Base-by-base conservation (phyloP, 306 rosid genomes). In the Acacia crassicarpa region DNA sequence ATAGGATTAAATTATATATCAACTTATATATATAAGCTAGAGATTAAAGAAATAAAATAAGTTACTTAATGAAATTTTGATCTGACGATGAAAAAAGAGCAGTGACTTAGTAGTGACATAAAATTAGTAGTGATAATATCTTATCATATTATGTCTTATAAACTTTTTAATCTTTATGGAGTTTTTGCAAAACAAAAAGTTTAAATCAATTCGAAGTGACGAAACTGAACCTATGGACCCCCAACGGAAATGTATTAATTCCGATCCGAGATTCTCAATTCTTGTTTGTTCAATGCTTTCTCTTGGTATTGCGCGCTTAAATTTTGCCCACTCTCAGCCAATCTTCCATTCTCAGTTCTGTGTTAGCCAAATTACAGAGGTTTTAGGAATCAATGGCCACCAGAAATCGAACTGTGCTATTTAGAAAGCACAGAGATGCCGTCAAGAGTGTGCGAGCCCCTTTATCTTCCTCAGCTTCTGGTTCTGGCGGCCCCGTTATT, bases 401-500 rank as follows among this genome's bases (percentile, higher is more conserved):
- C 85, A 85, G 95, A 84, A 92, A 92, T 67, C 93, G 95, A 75
- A 92, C 93, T 2, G 5, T 73, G 35, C 61, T 78, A 74, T 92
- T 66, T 78, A 81, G 83, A 59, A 89, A 74, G 87, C 84, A 88
- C 80, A 91, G 97, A 77, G 97, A 92, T 73, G 91, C 93, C n/a
- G 84, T 89, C 72, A 92, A 91, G 89, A 91, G 93, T 75, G 89
- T 89, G 30, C 93, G 97, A 14, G 88, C 92, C 65, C 95, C 97
- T 41, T 82, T 73, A 35, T 91, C 90, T 48, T 92, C 97, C 13
- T 87, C 93, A 9, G 88, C 89, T 38, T 85, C 88, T 51, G 86
- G 87, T 79, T 89, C 91, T 11, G 81, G 88, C 9, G 92, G 97
- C 41, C 93, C 92, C 22, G 92, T 89, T 11, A 89, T 92, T 33